phyloP scores from a whole-genome alignment of 305 asterid species.

The Solanum hybrid region DNA sequence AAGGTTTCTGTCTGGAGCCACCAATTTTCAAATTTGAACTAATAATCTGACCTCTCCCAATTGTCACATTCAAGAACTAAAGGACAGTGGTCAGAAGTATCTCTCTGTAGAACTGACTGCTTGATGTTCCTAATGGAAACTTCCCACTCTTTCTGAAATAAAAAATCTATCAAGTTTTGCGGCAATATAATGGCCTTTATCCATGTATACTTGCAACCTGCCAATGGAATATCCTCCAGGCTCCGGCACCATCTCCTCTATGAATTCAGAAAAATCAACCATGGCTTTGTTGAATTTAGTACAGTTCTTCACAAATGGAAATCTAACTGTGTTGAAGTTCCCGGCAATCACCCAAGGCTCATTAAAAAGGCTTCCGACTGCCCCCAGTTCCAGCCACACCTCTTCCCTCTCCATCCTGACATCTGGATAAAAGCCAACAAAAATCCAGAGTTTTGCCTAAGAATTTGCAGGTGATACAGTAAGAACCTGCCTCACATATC shows the following conservation, averaged over 20 bases:
- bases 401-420: background rate
- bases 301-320: background rate
- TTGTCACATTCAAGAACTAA: background rate
- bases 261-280: background rate
- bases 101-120: background rate
- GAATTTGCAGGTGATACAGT: background rate
- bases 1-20: background rate
- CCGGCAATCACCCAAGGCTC: background rate
- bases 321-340: background rate
- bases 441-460: background rate
- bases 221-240: background rate
- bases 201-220: background rate
- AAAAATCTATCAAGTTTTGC: background rate
- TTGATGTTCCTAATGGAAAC: background rate
- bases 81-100: background rate
- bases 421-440: background rate
- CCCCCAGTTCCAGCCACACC: background rate
- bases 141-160: background rate
- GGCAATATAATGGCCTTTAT: background rate
- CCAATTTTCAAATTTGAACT: background rate
- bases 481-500: background rate
- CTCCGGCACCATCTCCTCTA: background rate
- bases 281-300: background rate
- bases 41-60: background rate
- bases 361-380: background rate